Evolutionary conservation across 1,284 basidiomycete genomes (phyloP).

Genomic region (Inonotus obliquus): DNA sequence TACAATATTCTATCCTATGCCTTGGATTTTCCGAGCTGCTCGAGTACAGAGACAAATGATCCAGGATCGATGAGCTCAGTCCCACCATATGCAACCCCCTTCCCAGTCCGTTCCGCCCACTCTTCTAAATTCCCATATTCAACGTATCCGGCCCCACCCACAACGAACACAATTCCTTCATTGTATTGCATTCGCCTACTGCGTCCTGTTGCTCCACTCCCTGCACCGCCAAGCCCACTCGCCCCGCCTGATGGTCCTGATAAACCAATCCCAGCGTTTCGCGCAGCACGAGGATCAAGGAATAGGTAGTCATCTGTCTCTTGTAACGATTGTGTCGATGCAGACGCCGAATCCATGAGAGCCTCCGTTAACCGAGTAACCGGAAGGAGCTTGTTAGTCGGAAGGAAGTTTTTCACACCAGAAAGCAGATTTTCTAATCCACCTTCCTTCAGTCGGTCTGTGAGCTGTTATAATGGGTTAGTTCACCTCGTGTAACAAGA

Average conservation of each 20-base stretch:
- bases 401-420: constrained; percentile 97
- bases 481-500: constrained; percentile 7
- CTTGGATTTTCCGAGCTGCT: constrained; percentile 51
- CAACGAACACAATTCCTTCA: constrained; percentile 91
- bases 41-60: constrained; percentile 73
- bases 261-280: constrained; percentile 47
- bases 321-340: constrained; percentile 87
- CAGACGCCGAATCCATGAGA: constrained; percentile 92
- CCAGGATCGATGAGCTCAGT: constrained; percentile 93
- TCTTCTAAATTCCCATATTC: constrained; percentile 96
- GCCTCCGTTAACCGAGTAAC: constrained; percentile 93
- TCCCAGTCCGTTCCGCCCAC: constrained; percentile 78
- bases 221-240: constrained; percentile 27
- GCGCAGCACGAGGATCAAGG: constrained; percentile 85
- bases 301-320: constrained; percentile 97
- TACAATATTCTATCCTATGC: background rate
- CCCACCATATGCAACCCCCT: constrained; percentile 89
- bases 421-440: constrained; percentile 95
- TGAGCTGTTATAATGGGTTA: constrained; percentile 50
- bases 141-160: constrained; percentile 96
- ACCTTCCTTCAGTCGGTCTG: constrained; percentile 90
- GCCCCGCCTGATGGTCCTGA: constrained; percentile 41
- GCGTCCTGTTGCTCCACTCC: constrained; percentile 43
- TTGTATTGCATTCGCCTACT: constrained; percentile 72
- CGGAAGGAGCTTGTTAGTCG: constrained; percentile 90